Evolutionary conservation across 163 green algal species (phyloP).

Genomic region (Chlorella variabilis): DNA sequence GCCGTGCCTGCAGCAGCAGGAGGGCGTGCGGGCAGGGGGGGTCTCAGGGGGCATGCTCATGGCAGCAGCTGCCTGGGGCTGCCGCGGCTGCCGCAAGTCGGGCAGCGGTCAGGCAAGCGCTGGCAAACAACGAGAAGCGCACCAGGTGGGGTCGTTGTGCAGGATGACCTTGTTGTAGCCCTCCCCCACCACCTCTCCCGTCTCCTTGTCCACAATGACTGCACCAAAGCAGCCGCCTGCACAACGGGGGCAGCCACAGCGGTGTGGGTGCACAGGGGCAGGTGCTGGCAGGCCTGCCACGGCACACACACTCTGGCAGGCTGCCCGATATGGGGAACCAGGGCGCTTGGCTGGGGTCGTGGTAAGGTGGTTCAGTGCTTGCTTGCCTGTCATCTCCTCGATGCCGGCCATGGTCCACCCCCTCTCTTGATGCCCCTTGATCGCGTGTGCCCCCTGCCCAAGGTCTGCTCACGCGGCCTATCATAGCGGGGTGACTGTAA

Average conservation of each 20-base stretch:
- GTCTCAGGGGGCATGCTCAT: too few species aligned
- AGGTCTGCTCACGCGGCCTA: too few species aligned
- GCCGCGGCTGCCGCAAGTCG: too few species aligned
- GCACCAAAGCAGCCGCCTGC: slow-evolving; percentile 51
- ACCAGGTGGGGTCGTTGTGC: slow-evolving; percentile 50
- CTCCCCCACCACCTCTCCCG: slow-evolving; percentile 41
- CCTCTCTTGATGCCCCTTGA: too few species aligned
- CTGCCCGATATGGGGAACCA: too few species aligned
- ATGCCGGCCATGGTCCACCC: slow-evolving; percentile 12
- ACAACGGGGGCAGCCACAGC: background rate
- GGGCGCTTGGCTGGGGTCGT: background rate
- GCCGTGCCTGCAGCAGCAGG: slow-evolving; percentile 30
- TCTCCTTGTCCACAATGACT: slow-evolving; percentile 40
- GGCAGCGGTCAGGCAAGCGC: too few species aligned
- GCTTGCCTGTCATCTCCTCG: slow-evolving; percentile 9
- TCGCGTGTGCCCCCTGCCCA: too few species aligned
- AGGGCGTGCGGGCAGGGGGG: background rate
- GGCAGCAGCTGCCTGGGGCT: too few species aligned
- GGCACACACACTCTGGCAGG: too few species aligned
- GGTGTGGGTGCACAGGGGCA: background rate
- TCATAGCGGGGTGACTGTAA: too few species aligned
- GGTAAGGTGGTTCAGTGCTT: too few species aligned
- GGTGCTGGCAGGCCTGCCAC: too few species aligned
- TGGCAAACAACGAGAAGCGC: background rate
- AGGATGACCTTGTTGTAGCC: slow-evolving; percentile 50